Conservation (phyloP, 2,329 filamentous ascomycete species). For the Metarhizium rileyi region DNA sequence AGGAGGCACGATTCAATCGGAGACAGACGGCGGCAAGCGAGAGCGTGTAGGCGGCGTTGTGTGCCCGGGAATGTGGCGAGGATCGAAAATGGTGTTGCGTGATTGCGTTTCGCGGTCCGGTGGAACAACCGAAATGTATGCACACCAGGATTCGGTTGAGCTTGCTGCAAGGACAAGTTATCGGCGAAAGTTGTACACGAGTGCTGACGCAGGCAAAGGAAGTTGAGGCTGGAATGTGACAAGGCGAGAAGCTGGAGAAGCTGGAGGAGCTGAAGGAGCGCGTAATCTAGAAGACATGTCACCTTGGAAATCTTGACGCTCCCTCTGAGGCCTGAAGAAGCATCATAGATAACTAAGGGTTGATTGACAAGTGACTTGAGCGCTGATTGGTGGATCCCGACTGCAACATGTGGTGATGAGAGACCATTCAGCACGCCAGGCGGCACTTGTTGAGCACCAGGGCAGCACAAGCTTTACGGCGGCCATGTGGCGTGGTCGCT, state of each 20-base stretch:
- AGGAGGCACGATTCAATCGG: not conserved
- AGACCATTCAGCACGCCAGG: too few species aligned
- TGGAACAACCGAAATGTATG: not conserved
- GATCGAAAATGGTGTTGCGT: not conserved
- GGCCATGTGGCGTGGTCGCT: too few species aligned
- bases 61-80: not conserved
- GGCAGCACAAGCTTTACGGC: too few species aligned
- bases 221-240: not conserved
- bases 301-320: not conserved
- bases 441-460: too few species aligned
- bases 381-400: too few species aligned
- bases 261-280: too few species aligned
- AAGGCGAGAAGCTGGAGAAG: not conserved
- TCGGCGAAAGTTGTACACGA: not conserved
- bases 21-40: not conserved
- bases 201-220: not conserved
- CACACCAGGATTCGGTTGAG: not conserved
- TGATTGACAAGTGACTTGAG: too few species aligned
- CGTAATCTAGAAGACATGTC: constrained; percentile 5
- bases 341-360: not conserved
- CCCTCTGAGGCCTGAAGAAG: not conserved
- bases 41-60: not conserved
- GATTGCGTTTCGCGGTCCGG: not conserved
- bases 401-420: too few species aligned
- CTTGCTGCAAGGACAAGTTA: not conserved